These are phyloP conservation scores for Conidiobolus incongruus DNA, from an alignment of 371 early-diverging fungal genomes.

Conservation along the genomic window DNA sequence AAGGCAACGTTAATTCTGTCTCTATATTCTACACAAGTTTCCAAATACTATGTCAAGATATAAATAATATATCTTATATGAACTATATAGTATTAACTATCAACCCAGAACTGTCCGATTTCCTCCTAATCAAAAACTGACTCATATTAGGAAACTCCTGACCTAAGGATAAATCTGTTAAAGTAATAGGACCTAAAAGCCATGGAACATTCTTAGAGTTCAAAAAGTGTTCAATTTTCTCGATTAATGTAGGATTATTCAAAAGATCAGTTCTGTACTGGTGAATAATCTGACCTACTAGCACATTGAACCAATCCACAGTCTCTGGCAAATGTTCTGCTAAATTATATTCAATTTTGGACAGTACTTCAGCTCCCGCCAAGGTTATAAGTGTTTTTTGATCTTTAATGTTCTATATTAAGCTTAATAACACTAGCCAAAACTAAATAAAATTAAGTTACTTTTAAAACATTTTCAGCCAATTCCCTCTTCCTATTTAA, in stretches of 20 bases:
- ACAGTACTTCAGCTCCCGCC: constrained; percentile 15
- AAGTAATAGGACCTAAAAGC: constrained; percentile 48
- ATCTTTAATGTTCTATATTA: constrained; percentile 7
- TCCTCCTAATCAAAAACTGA: constrained; percentile 38
- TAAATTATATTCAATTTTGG: constrained; percentile 34
- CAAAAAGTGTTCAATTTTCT: constrained; percentile 45
- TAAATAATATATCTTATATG: background rate
- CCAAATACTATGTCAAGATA: constrained; percentile 23
- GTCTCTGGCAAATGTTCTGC: constrained; percentile 48
- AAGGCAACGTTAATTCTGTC: constrained; percentile 56
- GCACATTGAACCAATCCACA: constrained; percentile 79
- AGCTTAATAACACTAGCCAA: no score
- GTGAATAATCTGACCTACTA: constrained; percentile 63
- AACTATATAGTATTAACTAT: background rate
- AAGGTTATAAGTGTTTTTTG: constrained; percentile 11
- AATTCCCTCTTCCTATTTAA: background rate
- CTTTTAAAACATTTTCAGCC: background rate
- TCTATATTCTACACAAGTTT: constrained; percentile 58
- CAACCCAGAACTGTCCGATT: constrained; percentile 11
- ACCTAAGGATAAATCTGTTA: constrained; percentile 74
- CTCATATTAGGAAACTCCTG: constrained; percentile 69
- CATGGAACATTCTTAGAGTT: constrained; percentile 54
- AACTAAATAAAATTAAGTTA: no score
- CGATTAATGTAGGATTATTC: constrained; percentile 41
- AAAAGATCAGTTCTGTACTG: constrained; percentile 64